Conservation (phyloP, 2,329 filamentous ascomycete species). For the Ceratocystis eucalypticola region DNA sequence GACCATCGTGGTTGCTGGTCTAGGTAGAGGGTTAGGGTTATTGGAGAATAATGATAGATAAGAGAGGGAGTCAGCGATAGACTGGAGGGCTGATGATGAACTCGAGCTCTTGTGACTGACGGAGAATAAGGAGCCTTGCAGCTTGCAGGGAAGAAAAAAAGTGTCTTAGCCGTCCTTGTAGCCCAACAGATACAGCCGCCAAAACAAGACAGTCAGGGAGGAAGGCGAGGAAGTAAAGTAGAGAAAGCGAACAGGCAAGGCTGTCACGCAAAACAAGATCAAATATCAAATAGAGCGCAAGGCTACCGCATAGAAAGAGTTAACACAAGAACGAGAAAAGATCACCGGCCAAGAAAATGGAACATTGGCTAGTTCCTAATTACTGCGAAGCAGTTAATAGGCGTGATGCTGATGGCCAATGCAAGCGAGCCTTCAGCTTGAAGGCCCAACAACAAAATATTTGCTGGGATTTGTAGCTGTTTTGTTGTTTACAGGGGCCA, state of each 20-base stretch:
- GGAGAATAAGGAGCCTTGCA: background rate
- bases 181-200: background rate
- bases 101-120: background rate
- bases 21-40: background rate
- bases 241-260: background rate
- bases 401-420: background rate
- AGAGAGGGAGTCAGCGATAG: background rate
- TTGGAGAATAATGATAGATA: background rate
- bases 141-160: background rate
- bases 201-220: background rate
- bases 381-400: background rate
- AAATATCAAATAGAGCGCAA: background rate
- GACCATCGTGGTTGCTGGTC: background rate
- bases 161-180: background rate
- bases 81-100: background rate
- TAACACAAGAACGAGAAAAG: background rate
- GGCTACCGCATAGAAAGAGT: background rate
- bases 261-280: background rate
- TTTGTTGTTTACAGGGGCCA: background rate
- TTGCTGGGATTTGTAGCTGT: background rate
- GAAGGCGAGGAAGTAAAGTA: background rate
- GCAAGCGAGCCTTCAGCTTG: background rate
- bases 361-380: background rate
- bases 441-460: constrained; percentile 1
- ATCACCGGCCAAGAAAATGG: background rate